Evolutionary conservation across 805 yeast genomes (phyloP).

Genomic region (Suhomyces sp.): DNA sequence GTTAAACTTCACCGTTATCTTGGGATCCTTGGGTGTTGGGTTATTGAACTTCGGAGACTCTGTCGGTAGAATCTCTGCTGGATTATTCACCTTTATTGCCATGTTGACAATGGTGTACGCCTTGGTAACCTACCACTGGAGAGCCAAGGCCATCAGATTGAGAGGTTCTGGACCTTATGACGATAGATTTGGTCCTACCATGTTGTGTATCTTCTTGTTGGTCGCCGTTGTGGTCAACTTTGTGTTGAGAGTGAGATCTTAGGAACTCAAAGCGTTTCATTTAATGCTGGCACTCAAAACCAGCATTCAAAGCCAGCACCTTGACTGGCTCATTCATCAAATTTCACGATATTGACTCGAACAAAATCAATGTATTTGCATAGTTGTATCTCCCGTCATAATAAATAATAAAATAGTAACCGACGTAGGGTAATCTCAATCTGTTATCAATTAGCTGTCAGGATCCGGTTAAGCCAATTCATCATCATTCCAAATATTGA

Average conservation of each 20-base stretch:
- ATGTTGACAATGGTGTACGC: constrained; percentile 99
- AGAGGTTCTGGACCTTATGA: constrained; percentile 99
- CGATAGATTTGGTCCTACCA: constrained; percentile 97
- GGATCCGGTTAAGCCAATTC: too few relatives aligned
- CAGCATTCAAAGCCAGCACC: too few relatives aligned
- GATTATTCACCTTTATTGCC: constrained; percentile 90
- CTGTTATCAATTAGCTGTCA: too few relatives aligned
- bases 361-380: too few relatives aligned
- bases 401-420: too few relatives aligned
- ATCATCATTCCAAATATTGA: too few relatives aligned
- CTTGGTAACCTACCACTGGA: constrained; percentile 95
- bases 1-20: constrained; percentile 97
- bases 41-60: constrained; percentile 93
- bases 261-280: too few relatives aligned
- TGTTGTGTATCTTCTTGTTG: constrained; percentile 89
- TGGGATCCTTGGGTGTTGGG: constrained; percentile 96
- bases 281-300: too few relatives aligned
- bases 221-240: constrained; percentile 94
- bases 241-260: constrained; percentile 71
- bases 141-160: constrained; percentile 97
- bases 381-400: too few relatives aligned
- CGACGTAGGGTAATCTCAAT: too few relatives aligned
- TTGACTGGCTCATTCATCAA: too few relatives aligned
- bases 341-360: too few relatives aligned
- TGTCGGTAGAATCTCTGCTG: constrained; percentile 90